Percentiles rank a stretch among this genome's conserved stretches.
Conservation (phyloP, 2,329 filamentous ascomycete species). For the Colletotrichum sp. region DNA sequence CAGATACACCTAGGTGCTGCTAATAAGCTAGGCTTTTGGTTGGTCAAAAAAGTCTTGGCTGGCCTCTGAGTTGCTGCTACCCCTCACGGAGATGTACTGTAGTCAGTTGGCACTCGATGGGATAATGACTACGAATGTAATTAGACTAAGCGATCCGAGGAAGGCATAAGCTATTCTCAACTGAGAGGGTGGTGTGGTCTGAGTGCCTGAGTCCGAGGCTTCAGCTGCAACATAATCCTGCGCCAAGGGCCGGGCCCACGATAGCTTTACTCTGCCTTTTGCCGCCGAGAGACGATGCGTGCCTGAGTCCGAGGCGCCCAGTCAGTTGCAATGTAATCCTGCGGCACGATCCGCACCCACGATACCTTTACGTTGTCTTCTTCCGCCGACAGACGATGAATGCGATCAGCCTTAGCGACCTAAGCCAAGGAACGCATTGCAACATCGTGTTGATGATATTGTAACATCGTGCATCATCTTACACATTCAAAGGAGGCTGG, state of each 20-base stretch:
- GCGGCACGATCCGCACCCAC: not conserved
- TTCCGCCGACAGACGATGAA: not conserved
- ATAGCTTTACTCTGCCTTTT: not conserved
- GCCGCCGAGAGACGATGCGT: not conserved
- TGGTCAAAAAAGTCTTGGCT: not conserved
- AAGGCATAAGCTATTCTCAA: not conserved
- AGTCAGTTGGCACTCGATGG: not conserved
- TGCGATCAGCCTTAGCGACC: not conserved
- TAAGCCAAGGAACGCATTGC: not conserved
- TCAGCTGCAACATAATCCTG: not conserved
- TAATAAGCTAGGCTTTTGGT: not conserved
- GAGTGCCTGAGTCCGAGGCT: not conserved
- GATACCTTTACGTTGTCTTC: not conserved
- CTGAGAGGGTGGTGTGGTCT: not conserved
- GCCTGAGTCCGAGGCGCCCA: not conserved
- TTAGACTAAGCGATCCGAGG: not conserved
- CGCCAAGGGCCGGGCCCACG: not conserved
- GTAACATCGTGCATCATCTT: not conserved
- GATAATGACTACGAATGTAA: not conserved
- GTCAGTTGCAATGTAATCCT: not conserved
- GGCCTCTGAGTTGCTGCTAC: not conserved
- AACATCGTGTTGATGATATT: not conserved
- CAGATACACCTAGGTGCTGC: not conserved
- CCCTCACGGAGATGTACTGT: not conserved
- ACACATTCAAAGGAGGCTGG: not conserved